Conservation (phyloP, 257 asterid species). For the Marsdenia floribunda region DNA sequence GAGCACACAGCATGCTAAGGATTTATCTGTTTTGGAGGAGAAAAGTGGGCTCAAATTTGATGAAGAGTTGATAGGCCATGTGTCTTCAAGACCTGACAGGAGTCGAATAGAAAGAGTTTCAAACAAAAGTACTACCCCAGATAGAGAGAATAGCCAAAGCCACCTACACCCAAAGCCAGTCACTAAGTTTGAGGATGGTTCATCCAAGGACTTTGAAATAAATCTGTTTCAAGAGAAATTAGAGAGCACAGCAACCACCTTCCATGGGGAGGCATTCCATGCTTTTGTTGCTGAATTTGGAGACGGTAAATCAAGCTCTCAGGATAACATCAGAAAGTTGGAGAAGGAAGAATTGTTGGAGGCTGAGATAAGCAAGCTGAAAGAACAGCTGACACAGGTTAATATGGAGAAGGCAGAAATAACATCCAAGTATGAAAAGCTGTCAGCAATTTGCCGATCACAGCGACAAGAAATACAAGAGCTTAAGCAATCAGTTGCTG, state of each 20-base stretch:
- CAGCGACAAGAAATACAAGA: conserved; percentile 95
- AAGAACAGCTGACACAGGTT: conserved; percentile 62
- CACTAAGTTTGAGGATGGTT: conserved; percentile 25
- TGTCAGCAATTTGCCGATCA: conserved; percentile 84
- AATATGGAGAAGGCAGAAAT: conserved; percentile 74
- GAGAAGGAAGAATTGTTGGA: conserved; percentile 51
- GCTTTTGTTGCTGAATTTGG: conserved; percentile 76
- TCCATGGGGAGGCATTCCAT: conserved; percentile 50
- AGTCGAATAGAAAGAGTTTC: conserved; percentile 25
- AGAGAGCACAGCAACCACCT: conserved; percentile 35
- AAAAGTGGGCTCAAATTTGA: conserved; percentile 51
- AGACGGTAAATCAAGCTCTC: conserved; percentile 39
- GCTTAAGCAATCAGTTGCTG: conserved; percentile 66
- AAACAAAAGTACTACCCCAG: conserved; percentile 22
- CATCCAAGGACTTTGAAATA: conserved; percentile 32
- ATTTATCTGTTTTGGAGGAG: conserved; percentile 45
- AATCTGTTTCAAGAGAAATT: conserved; percentile 53
- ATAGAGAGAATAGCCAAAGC: conserved; percentile 23
- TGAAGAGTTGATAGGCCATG: conserved; percentile 41
- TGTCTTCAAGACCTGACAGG: conserved; percentile 40
- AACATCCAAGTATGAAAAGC: conserved; percentile 78
- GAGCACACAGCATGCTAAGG: conserved; percentile 77
- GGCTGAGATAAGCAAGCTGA: conserved; percentile 77
- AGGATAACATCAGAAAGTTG: conserved; percentile 35
- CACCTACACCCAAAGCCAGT: conserved; percentile 25